A percentile compares a stretch with the other conserved stretches of the same genome.
Conservation (phyloP, 371 early-diverging fungal genomes). For the Apophysomyces ossiformis region DNA sequence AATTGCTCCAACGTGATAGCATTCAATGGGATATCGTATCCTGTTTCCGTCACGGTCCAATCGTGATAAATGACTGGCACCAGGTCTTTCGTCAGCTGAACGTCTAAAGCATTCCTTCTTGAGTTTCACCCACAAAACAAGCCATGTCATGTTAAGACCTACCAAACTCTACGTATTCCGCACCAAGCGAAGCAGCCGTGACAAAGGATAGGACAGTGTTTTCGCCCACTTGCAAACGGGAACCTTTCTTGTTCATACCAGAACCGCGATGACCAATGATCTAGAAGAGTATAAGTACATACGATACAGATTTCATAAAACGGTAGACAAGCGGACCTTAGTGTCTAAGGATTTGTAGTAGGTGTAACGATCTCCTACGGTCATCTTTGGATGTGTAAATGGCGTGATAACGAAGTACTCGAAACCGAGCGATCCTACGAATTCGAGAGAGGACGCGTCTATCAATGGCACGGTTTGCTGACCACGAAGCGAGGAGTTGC, state of each 20-base stretch:
- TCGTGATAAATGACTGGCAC: slow-evolving; percentile 97
- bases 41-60: slow-evolving; percentile 90
- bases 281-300: slow-evolving; percentile 19
- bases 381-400: slow-evolving; percentile 65
- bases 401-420: slow-evolving; percentile 73
- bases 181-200: slow-evolving; percentile 87
- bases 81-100: slow-evolving; percentile 93
- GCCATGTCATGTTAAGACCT: neutral
- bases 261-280: slow-evolving; percentile 96
- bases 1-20: slow-evolving; percentile 79
- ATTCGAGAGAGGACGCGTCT: slow-evolving; percentile 55
- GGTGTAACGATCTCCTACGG: slow-evolving; percentile 60
- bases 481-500: slow-evolving; percentile 47
- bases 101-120: slow-evolving; percentile 59
- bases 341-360: slow-evolving; percentile 71
- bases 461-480: slow-evolving; percentile 66
- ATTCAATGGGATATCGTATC: slow-evolving; percentile 79
- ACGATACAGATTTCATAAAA: too few relatives aligned
- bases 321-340: slow-evolving; percentile 34
- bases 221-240: slow-evolving; percentile 84
- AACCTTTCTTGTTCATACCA: slow-evolving; percentile 81
- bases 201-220: slow-evolving; percentile 94
- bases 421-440: slow-evolving; percentile 64
- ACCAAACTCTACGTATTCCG: slow-evolving; percentile 95
- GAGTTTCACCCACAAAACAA: neutral